Conservation (phyloP, 176 grass and related monocot genomes). For the Raddia guianensis region DNA sequence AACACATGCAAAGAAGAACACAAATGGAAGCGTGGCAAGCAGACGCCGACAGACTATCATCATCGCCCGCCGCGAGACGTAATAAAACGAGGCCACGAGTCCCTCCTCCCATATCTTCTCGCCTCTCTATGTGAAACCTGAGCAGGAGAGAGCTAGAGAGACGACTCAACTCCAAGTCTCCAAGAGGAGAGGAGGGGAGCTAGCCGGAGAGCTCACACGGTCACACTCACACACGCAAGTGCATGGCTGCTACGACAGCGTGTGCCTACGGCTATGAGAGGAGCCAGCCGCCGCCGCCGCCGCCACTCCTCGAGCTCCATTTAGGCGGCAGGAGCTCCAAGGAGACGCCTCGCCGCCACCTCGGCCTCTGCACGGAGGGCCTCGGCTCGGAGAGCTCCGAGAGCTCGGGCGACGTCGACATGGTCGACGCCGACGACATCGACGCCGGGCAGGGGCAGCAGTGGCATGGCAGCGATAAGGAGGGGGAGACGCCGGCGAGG, state of each 20-base stretch:
- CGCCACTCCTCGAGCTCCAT: not conserved
- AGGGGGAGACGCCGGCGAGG: not conserved
- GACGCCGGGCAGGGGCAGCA: not conserved
- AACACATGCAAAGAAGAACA: no score
- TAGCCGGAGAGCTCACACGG: not conserved
- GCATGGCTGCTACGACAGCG: slow-evolving; percentile 43
- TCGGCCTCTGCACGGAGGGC: slow-evolving; percentile 69
- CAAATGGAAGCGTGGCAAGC: no score
- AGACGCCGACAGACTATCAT: not conserved
- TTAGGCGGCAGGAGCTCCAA: slow-evolving; percentile 10
- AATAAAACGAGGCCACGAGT: slow-evolving; percentile 28
- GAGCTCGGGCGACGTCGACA: slow-evolving; percentile 63
- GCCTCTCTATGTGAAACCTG: slow-evolving; percentile 7
- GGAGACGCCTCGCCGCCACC: slow-evolving; percentile 19
- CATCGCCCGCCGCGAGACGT: slow-evolving; percentile 14
- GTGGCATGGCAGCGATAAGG: not conserved
- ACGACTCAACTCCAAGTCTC: not conserved
- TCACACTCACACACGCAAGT: not conserved
- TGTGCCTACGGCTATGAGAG: slow-evolving; percentile 24
- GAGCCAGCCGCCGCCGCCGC: not conserved
- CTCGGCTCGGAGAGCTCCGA: slow-evolving; percentile 83
- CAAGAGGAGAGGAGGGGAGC: not conserved
- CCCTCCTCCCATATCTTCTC: slow-evolving; percentile 12
- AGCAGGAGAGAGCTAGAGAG: not conserved
- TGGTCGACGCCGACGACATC: not conserved